phyloP scores from a whole-genome alignment of 805 yeast species.

The Maudiozyma pseudohumilis region DNA sequence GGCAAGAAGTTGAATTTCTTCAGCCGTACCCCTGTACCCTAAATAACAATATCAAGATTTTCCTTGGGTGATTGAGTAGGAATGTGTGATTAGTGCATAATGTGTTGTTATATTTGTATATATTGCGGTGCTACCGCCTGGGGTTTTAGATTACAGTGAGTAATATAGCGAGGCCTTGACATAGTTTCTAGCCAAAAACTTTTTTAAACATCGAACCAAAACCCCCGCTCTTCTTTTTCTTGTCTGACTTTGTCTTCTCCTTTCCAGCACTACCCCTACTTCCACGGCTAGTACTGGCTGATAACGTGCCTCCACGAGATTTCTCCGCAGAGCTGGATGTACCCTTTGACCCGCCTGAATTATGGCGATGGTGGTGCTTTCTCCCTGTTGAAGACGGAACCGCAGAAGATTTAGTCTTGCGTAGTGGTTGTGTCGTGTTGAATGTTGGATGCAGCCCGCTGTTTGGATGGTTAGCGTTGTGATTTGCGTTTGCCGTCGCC shows the following conservation, averaged over 20 bases:
- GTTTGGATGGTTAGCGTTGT: not conserved
- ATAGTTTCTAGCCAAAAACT: too few relatives aligned
- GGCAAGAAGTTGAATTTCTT: too few relatives aligned
- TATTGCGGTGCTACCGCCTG: too few relatives aligned
- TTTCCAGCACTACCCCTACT: not conserved
- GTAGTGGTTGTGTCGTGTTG: conserved; percentile 4
- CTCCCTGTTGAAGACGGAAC: conserved; percentile 3
- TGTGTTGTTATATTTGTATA: too few relatives aligned
- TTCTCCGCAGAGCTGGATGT: not conserved
- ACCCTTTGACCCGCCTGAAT: not conserved
- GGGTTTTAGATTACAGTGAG: too few relatives aligned
- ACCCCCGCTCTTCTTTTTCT: conserved; percentile 10
- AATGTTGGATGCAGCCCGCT: not conserved
- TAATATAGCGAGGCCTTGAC: too few relatives aligned
- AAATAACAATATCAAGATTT: too few relatives aligned
- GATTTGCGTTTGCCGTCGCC: not conserved
- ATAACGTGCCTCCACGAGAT: not conserved
- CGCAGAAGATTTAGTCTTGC: conserved; percentile 18
- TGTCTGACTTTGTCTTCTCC: not conserved
- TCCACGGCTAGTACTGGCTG: not conserved
- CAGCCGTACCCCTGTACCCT: too few relatives aligned
- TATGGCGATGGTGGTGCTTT: conserved; percentile 5
- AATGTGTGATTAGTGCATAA: too few relatives aligned
- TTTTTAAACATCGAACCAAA: conserved; percentile 18
- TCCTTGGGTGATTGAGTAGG: too few relatives aligned